Percentiles rank a stretch among this genome's conserved stretches.
Evolutionary conservation across 2,329 filamentous ascomycete genomes (phyloP).

Genomic region (Fusarium ramigenum): DNA sequence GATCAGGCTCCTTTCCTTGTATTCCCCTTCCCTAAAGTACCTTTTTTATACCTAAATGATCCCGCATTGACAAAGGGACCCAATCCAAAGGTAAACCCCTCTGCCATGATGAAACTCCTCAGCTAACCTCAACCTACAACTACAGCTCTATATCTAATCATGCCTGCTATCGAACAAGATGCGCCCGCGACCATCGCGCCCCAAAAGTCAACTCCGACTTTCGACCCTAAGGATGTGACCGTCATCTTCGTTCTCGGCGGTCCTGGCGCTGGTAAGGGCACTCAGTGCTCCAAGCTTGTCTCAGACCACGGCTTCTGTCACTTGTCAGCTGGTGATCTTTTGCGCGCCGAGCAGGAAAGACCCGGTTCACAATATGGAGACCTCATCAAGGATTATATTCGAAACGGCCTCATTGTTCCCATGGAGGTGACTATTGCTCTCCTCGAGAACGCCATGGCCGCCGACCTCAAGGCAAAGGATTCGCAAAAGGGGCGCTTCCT

Average conservation of each 20-base stretch:
- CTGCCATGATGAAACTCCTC: conserved; percentile 14
- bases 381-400: conserved; percentile 93
- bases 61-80: not conserved
- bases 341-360: conserved; percentile 92
- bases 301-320: conserved; percentile 90
- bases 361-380: conserved; percentile 88
- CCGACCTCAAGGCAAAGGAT: conserved; percentile 64
- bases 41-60: conserved; percentile 2
- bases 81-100: conserved; percentile 16
- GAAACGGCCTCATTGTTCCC: conserved; percentile 94
- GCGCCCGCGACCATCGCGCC: conserved; percentile 49
- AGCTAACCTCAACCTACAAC: not conserved
- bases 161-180: conserved; percentile 27
- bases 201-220: conserved; percentile 69
- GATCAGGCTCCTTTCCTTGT: conserved; percentile 1
- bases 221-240: conserved; percentile 80
- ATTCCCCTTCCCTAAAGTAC: not conserved
- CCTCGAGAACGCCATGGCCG: conserved; percentile 91
- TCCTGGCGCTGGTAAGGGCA: conserved; percentile 95
- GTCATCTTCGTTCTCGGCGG: conserved; percentile 97
- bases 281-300: conserved; percentile 90
- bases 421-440: conserved; percentile 97
- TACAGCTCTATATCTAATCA: conserved; percentile 13
- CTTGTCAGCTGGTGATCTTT: conserved; percentile 90
- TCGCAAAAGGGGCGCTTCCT: conserved; percentile 74